Percentiles rank a stretch among this genome's conserved stretches.
Evolutionary conservation across 2,329 filamentous ascomycete species (phyloP).

Genomic region (Alternaria tenuissima): DNA sequence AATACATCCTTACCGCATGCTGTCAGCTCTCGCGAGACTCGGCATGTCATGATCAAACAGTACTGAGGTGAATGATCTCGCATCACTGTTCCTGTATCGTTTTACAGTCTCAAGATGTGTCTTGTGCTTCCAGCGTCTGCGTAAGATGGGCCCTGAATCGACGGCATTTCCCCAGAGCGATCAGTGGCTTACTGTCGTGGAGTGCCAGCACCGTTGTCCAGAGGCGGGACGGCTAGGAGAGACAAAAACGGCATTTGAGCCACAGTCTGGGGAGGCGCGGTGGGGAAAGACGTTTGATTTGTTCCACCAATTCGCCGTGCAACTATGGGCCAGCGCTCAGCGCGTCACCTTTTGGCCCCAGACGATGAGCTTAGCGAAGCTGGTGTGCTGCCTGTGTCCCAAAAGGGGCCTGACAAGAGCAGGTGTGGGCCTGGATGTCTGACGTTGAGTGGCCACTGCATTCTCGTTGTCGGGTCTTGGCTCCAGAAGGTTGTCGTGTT

Average conservation of each 20-base stretch:
- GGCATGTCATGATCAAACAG: background rate
- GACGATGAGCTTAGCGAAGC: slow-evolving; percentile 18
- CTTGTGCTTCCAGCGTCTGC: slow-evolving; percentile 1
- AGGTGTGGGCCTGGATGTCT: slow-evolving; percentile 10
- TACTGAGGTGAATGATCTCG: background rate
- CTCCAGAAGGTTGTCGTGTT: slow-evolving; percentile 32
- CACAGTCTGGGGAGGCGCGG: slow-evolving; percentile 25
- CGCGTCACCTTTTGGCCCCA: slow-evolving; percentile 15
- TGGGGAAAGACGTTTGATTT: slow-evolving; percentile 23
- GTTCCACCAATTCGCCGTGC: slow-evolving; percentile 30
- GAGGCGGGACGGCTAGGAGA: slow-evolving; percentile 22
- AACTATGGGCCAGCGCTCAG: slow-evolving; percentile 22
- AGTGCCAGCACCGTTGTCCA: slow-evolving; percentile 29
- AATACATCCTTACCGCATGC: slow-evolving; percentile 17
- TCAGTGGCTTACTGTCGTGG: slow-evolving; percentile 32
- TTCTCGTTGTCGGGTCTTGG: slow-evolving; percentile 25
- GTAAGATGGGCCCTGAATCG: background rate
- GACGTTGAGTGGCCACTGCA: slow-evolving; percentile 21
- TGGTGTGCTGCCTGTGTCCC: slow-evolving; percentile 25
- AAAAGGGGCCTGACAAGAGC: slow-evolving; percentile 28
- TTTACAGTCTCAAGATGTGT: slow-evolving; percentile 8
- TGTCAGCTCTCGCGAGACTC: slow-evolving; percentile 6
- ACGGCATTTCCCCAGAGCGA: background rate
- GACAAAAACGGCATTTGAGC: slow-evolving; percentile 27
- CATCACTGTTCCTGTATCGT: slow-evolving; percentile 1